phyloP scores from a whole-genome alignment of 1,139 yeast species.

The Pichia sp. region DNA sequence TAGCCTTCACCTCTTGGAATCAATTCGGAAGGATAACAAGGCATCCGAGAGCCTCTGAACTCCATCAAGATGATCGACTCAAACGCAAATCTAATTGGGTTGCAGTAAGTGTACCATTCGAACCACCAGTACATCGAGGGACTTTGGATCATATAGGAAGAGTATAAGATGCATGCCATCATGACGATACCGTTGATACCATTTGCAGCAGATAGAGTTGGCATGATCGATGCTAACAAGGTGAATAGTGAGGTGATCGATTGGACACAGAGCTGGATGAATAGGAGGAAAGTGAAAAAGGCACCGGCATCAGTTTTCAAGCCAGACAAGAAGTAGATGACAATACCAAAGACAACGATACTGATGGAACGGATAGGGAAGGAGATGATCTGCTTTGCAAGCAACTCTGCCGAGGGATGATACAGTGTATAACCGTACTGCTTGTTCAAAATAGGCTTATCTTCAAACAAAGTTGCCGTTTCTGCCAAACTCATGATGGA shows the following conservation, averaged over 20 bases:
- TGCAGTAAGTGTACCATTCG: constrained; percentile 55
- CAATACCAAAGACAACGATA: constrained; percentile 36
- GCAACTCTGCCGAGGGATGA: constrained; percentile 45
- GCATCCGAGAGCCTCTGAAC: constrained; percentile 52
- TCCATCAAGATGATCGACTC: constrained; percentile 52
- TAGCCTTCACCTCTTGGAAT: constrained; percentile 52
- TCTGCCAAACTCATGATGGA: constrained; percentile 42
- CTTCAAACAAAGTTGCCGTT: constrained; percentile 39
- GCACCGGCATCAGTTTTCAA: constrained; percentile 41
- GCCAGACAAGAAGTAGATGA: constrained; percentile 40
- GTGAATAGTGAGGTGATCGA: constrained; percentile 43
- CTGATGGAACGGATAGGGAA: constrained; percentile 38
- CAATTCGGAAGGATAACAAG: constrained; percentile 39
- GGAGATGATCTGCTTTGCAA: constrained; percentile 40
- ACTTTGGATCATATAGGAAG: constrained; percentile 53
- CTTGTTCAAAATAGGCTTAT: constrained; percentile 43
- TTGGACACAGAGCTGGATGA: constrained; percentile 41
- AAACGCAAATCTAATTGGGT: constrained; percentile 54
- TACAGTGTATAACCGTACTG: constrained; percentile 42
- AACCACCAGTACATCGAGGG: constrained; percentile 63
- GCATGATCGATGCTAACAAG: constrained; percentile 45
- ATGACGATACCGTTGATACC: constrained; percentile 47
- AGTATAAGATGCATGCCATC: constrained; percentile 44
- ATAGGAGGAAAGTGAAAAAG: constrained; percentile 40
- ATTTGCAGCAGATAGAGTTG: constrained; percentile 46